These are phyloP conservation scores for Bolboschoenus planiculmis DNA, from an alignment of 176 grass and related monocot species.

Conservation along the genomic window DNA sequence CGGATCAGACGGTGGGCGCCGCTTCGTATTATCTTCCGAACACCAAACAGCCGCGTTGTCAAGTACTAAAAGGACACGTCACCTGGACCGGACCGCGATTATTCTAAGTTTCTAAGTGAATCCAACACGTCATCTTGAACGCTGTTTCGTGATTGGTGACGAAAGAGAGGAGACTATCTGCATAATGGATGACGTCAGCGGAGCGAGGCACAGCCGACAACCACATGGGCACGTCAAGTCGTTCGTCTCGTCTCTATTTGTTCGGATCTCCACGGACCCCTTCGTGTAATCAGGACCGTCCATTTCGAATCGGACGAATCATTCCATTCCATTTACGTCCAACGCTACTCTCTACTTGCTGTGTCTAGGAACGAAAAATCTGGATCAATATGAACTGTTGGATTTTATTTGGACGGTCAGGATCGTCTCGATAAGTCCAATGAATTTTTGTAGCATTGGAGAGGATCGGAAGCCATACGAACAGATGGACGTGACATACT, in stretches of 20 bases:
- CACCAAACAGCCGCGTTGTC: background rate
- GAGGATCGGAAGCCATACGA: too few relatives aligned
- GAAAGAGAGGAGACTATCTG: background rate
- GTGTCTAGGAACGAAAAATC: too few relatives aligned
- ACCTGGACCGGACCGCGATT: too few relatives aligned
- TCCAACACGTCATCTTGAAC: background rate
- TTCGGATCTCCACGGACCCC: too few relatives aligned
- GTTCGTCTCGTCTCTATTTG: background rate
- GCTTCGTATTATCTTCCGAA: background rate
- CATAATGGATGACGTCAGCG: background rate
- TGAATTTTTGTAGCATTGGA: too few relatives aligned
- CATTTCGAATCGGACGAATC: background rate
- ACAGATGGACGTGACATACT: background rate
- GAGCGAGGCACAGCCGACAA: background rate
- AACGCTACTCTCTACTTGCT: background rate
- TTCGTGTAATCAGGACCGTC: background rate
- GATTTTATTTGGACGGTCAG: background rate
- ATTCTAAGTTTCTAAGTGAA: too few relatives aligned
- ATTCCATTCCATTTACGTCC: background rate
- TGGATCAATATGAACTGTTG: background rate
- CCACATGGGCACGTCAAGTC: background rate
- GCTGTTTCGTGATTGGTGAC: background rate
- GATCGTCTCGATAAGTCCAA: too few relatives aligned
- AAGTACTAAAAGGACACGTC: background rate
- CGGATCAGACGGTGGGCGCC: background rate